These are phyloP conservation scores for Calonectria hongkongensis DNA, from an alignment of 2,329 filamentous ascomycete genomes.

Conservation along the genomic window DNA sequence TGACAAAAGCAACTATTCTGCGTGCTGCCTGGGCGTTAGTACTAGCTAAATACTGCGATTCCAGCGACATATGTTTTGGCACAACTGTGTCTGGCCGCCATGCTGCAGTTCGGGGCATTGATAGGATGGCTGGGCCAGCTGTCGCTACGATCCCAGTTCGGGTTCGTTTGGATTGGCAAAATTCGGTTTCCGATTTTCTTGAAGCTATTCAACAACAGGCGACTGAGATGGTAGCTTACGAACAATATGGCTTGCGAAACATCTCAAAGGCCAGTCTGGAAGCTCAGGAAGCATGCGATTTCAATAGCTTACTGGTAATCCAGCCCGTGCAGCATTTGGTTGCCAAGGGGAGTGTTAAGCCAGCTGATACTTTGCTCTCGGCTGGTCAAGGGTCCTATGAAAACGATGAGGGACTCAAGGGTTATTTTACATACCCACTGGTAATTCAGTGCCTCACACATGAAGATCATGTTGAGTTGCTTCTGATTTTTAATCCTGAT, in stretches of 20 bases:
- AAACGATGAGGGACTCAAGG: background rate
- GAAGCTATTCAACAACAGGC: conserved; percentile 51
- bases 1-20: conserved; percentile 43
- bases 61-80: conserved; percentile 64
- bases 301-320: background rate
- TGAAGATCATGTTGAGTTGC: background rate
- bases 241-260: conserved; percentile 41
- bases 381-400: background rate
- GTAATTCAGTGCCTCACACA: conserved; percentile 1
- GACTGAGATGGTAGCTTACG: conserved; percentile 36
- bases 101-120: conserved; percentile 46
- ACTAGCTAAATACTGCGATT: conserved; percentile 67
- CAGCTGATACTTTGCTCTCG: background rate
- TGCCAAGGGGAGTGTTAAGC: background rate
- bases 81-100: conserved; percentile 64
- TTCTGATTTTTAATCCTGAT: conserved; percentile 9
- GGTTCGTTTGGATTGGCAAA: conserved; percentile 51
- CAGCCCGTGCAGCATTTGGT: conserved; percentile 1
- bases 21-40: conserved; percentile 70
- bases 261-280: conserved; percentile 40
- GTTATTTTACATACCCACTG: conserved; percentile 12
- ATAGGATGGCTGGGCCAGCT: conserved; percentile 52
- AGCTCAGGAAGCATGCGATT: conserved; percentile 6
- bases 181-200: conserved; percentile 63
- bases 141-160: conserved; percentile 57